Conservation (phyloP, 73 alveolate species). For the Blepharisma stoltei region DNA sequence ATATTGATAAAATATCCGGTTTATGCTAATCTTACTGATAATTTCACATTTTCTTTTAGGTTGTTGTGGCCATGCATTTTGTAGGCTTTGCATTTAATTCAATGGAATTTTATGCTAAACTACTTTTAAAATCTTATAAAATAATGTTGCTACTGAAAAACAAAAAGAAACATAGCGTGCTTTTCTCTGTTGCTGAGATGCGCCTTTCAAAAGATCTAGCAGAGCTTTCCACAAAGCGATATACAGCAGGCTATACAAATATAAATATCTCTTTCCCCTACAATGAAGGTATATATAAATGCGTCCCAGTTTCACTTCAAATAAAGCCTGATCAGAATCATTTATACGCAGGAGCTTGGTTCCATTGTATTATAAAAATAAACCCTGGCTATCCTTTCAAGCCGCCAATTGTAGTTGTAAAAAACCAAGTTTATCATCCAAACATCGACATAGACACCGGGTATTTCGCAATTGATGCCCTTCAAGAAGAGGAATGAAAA, state of each 20-base stretch:
- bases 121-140: too few species aligned
- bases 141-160: too few species aligned
- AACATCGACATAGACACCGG: background rate
- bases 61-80: too few species aligned
- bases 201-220: background rate
- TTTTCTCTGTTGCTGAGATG: background rate
- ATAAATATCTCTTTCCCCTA: background rate
- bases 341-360: background rate
- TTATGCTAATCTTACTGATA: too few species aligned
- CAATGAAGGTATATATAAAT: background rate
- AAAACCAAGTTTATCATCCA: slow-evolving; percentile 8
- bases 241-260: background rate
- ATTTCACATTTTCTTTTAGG: too few species aligned
- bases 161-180: background rate
- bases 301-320: background rate
- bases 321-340: background rate
- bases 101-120: too few species aligned
- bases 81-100: too few species aligned
- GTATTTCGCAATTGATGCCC: background rate
- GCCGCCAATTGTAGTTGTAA: background rate
- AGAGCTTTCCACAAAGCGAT: slow-evolving; percentile 8
- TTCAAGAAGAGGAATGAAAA: background rate
- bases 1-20: too few species aligned
- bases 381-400: slow-evolving; percentile 1
- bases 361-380: background rate